These are phyloP conservation scores for Bromus sterilis DNA, from an alignment of 176 grass and related monocot species.

Conservation along the genomic window DNA sequence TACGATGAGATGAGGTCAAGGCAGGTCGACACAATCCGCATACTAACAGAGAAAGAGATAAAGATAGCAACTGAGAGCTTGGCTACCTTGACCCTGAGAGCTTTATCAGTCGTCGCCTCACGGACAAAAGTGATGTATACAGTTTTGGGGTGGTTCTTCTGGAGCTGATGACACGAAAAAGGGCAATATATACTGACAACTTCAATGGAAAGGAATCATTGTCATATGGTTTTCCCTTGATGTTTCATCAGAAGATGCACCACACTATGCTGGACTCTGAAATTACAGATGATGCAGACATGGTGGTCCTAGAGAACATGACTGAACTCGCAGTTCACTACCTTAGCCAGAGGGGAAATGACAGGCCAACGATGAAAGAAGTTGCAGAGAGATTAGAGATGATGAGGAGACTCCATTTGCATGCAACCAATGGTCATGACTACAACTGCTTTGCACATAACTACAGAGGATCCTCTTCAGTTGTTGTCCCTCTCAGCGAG, in stretches of 20 bases:
- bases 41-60: background rate
- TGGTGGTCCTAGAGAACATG: background rate
- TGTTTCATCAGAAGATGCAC: background rate
- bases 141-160: conserved; percentile 55
- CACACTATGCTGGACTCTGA: background rate
- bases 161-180: conserved; percentile 46
- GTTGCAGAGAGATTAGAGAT: background rate
- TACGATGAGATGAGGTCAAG: background rate
- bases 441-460: background rate
- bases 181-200: background rate
- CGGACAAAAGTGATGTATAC: conserved; percentile 53
- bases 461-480: background rate
- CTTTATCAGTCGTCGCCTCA: conserved; percentile 40
- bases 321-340: background rate
- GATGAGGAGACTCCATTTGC: background rate
- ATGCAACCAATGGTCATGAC: background rate
- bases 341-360: background rate
- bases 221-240: background rate
- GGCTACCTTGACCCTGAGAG: conserved; percentile 50
- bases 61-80: background rate
- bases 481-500: background rate
- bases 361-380: background rate
- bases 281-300: background rate
- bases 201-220: background rate
- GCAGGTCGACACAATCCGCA: background rate